phyloP scores from a whole-genome alignment of 768 basidiomycete species.

The Ramaria rubella region DNA sequence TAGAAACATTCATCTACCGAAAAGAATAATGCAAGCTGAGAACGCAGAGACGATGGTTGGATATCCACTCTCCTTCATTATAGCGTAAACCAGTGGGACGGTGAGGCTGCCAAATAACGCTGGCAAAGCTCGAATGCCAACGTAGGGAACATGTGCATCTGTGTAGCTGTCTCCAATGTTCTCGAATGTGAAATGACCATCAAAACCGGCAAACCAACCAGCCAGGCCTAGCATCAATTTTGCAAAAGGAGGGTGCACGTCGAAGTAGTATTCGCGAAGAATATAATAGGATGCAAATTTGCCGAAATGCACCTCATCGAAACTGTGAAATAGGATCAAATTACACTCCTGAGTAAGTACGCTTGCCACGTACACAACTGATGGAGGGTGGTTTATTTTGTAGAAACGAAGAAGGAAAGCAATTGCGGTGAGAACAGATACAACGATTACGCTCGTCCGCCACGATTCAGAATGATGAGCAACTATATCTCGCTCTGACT shows the following conservation, averaged over 20 bases:
- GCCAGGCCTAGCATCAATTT: constrained; percentile 91
- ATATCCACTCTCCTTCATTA: constrained; percentile 98
- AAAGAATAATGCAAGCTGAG: constrained; percentile 76
- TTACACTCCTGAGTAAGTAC: not conserved
- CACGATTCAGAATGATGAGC: constrained; percentile 7
- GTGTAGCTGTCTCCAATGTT: constrained; percentile 93
- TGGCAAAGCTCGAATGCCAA: constrained; percentile 88
- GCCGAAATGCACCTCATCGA: constrained; percentile 98
- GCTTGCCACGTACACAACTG: constrained; percentile 70
- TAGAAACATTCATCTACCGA: constrained; percentile 54
- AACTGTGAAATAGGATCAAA: constrained; percentile 40
- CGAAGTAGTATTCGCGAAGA: constrained; percentile 92
- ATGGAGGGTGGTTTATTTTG: constrained; percentile 91
- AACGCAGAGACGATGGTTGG: constrained; percentile 87
- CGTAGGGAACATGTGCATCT: constrained; percentile 80
- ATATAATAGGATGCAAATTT: constrained; percentile 97
- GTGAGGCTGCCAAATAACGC: constrained; percentile 90
- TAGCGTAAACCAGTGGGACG: constrained; percentile 84
- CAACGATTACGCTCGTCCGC: constrained; percentile 48
- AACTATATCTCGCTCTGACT: constrained; percentile 5
- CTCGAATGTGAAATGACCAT: constrained; percentile 90
- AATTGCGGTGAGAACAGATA: constrained; percentile 58
- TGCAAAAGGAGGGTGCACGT: constrained; percentile 96
- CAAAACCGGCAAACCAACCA: constrained; percentile 95
- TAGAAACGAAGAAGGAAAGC: constrained; percentile 86